Conservation (phyloP, 352 stramenopile genomes). For the Globisporangium acanthophoron region DNA sequence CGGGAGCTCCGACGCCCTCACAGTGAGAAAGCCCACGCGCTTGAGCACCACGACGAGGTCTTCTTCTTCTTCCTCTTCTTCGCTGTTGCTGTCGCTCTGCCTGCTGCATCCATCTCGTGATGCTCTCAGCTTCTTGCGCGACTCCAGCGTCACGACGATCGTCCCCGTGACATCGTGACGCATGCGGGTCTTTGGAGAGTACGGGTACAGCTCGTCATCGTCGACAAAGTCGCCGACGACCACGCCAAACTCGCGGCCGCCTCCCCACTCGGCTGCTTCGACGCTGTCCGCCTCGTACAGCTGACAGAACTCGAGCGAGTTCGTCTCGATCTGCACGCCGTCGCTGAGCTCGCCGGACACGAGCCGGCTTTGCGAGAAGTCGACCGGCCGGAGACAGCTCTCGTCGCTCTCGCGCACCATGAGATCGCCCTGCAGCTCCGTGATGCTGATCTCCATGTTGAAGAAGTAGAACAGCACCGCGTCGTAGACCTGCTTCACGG, state of each 20-base stretch:
- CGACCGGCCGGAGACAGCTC: neutral
- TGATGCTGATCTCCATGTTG: too few relatives aligned
- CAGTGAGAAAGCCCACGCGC: conserved; percentile 1
- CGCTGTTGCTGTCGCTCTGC: neutral
- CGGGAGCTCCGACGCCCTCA: conserved; percentile 1
- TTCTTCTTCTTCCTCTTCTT: neutral
- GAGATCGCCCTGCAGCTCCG: conserved; percentile 45
- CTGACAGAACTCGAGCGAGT: conserved; percentile 2
- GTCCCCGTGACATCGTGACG: conserved; percentile 7
- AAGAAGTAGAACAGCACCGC: conserved; percentile 51
- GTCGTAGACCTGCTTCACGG: conserved; percentile 44
- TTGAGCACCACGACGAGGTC: conserved; percentile 3
- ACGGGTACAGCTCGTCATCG: conserved; percentile 9
- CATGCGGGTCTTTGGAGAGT: conserved; percentile 2
- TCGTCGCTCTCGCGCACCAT: conserved; percentile 28
- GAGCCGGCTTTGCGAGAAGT: conserved; percentile 1
- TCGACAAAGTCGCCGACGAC: conserved; percentile 6
- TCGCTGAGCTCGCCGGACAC: neutral
- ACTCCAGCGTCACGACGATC: conserved; percentile 1
- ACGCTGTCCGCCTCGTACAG: neutral
- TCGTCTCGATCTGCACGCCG: conserved; percentile 6
- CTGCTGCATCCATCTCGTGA: neutral
- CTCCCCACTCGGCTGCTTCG: neutral
- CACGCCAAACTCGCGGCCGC: conserved; percentile 1
- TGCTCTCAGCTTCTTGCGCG: neutral